Evolutionary conservation across 768 basidiomycete genomes (phyloP).

Genomic region (Lentinula edodes): DNA sequence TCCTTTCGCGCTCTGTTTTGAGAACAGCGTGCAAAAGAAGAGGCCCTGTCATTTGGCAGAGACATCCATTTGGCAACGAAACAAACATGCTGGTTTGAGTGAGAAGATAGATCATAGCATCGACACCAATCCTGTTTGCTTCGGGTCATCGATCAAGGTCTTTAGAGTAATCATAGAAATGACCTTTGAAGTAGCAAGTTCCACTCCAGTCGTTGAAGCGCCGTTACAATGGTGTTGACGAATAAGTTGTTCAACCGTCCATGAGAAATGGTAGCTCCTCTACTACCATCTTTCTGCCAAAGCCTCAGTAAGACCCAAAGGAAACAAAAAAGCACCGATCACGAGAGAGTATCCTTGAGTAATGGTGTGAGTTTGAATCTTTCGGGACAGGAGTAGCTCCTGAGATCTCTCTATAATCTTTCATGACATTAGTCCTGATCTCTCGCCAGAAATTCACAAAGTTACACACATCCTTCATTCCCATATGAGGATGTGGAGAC

Average conservation of each 20-base stretch:
- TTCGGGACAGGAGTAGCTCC: slow-evolving; percentile 41
- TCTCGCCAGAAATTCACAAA: not conserved
- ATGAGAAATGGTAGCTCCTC: slow-evolving; percentile 14
- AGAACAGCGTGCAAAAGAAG: slow-evolving; percentile 42
- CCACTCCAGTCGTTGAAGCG: slow-evolving; percentile 65
- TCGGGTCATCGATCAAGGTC: not conserved
- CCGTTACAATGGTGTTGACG: slow-evolving; percentile 72
- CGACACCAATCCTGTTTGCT: slow-evolving; percentile 61
- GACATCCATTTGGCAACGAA: slow-evolving; percentile 75
- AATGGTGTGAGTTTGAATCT: slow-evolving; percentile 50
- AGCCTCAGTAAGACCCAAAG: slow-evolving; percentile 21
- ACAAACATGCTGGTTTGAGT: slow-evolving; percentile 70
- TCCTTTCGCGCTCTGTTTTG: not conserved
- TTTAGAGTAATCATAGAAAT: slow-evolving; percentile 7
- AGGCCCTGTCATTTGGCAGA: slow-evolving; percentile 76
- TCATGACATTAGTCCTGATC: not conserved
- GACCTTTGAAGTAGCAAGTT: slow-evolving; percentile 57
- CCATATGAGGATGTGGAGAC: slow-evolving; percentile 14
- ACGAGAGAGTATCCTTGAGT: slow-evolving; percentile 63
- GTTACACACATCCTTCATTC: not conserved
- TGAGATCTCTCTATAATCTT: slow-evolving; percentile 64
- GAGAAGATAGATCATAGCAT: slow-evolving; percentile 74
- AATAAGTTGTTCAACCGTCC: slow-evolving; percentile 50
- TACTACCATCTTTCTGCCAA: slow-evolving; percentile 31
- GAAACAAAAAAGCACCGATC: slow-evolving; percentile 11